phyloP scores from a whole-genome alignment of 176 grass and related monocot species.

The Bolboschoenus planiculmis region DNA sequence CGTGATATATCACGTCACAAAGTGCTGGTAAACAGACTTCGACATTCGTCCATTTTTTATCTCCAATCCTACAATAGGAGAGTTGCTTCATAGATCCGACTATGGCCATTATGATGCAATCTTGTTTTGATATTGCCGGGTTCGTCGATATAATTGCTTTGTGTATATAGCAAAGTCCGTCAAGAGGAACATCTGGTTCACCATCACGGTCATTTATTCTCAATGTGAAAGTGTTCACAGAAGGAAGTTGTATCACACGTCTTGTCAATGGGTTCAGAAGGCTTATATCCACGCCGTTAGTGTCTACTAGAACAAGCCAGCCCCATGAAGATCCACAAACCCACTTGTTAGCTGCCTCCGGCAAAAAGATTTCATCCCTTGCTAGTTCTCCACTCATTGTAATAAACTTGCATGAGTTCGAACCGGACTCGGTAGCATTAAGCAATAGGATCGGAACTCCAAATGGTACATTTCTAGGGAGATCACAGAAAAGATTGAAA shows the following conservation, averaged over 20 bases:
- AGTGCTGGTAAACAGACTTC: neutral
- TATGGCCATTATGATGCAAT: neutral
- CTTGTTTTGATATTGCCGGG: neutral
- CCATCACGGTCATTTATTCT: neutral
- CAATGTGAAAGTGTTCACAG: neutral
- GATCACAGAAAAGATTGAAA: neutral
- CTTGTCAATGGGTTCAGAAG: slow-evolving; percentile 18
- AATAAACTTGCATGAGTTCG: neutral
- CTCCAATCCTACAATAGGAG: neutral
- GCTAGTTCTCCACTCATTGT: neutral
- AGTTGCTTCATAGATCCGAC: neutral
- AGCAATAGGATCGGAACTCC: neutral
- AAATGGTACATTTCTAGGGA: neutral
- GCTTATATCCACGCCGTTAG: neutral
- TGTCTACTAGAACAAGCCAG: slow-evolving; percentile 7
- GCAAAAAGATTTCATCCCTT: neutral
- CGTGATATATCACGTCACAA: neutral
- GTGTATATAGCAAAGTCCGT: neutral
- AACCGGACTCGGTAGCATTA: neutral
- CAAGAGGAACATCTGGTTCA: neutral
- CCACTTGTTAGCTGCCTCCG: slow-evolving; percentile 15
- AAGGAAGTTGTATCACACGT: slow-evolving; percentile 1
- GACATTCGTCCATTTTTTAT: neutral
- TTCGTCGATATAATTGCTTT: neutral
- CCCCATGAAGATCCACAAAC: slow-evolving; percentile 20